Base-by-base conservation (phyloP, 2,329 filamentous ascomycete species). In the Cladosporium cucumerinum region DNA sequence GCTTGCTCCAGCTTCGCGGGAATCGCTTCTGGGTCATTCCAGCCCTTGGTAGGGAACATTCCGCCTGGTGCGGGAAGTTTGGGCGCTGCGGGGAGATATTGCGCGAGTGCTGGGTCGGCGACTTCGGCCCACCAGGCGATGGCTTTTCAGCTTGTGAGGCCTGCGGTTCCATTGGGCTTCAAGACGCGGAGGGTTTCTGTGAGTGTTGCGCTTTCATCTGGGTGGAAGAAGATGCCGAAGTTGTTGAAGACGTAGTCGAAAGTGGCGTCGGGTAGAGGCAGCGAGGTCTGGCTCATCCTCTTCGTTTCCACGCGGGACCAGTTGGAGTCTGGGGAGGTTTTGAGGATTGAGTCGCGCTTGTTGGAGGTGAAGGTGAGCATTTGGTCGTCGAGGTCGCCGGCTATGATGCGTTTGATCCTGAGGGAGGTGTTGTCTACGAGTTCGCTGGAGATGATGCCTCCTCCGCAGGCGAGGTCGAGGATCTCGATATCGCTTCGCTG, bases 131-230 rank as follows among this genome's bases (percentile, higher is more conserved):
- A 69, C 67, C 67, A 69, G 11, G 61, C 49, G 39, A 69, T 66
- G 26, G 54, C 32, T 57, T 74, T 73, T 77, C 77, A 79, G 26
- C 73, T 75, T 1, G 75, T 72, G 65, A 77, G 72, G 26, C 74
- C 77, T 34, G 76, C 67, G 0, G 62, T 73, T 2, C 78, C 78
- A 12, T 73, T 76, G 0, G 75, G 73, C 21, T 72, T 71, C 34
- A 80, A 69, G 48, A 78, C 72, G 18, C 77, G 72, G 51, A 71
- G 70, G 6, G 65, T 60, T 23, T 68, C 65, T 21, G 54, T 21
- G n/a, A 69, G 54, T 1, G 65, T 65, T 25, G 32, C 30, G 4
- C 28, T 32, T n/a, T 66, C 63, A 49, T 66, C 49, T 1, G 52
- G 63, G 39, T 43, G 54, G 58, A 68, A 69, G 66, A 67, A 67